Percentiles rank a stretch among this genome's conserved stretches.
Conservation (phyloP, 1,139 yeast genomes). For the Geotrichum reessii region DNA sequence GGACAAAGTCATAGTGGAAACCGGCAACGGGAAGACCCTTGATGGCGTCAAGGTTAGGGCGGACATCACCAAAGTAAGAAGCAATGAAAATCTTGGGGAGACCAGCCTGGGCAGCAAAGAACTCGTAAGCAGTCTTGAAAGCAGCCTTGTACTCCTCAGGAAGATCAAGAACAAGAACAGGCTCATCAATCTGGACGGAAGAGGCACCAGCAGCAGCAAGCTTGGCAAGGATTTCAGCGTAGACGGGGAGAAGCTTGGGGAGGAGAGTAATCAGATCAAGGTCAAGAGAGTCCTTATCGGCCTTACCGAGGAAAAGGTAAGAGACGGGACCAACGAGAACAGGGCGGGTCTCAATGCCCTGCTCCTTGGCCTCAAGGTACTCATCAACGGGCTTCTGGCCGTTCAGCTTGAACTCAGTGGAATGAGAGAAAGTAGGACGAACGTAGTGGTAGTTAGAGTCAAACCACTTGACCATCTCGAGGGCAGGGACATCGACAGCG, state of each 20-base stretch:
- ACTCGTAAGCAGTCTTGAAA: slow-evolving; percentile 79
- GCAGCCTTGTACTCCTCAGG: slow-evolving; percentile 78
- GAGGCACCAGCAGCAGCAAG: slow-evolving; percentile 93
- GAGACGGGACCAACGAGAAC: slow-evolving; percentile 95
- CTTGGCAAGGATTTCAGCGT: slow-evolving; percentile 80
- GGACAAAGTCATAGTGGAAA: slow-evolving; percentile 93
- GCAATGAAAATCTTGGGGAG: slow-evolving; percentile 77
- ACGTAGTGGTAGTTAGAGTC: slow-evolving; percentile 99
- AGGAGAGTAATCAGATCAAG: slow-evolving; percentile 86
- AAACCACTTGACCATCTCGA: slow-evolving; percentile 99
- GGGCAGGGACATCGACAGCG: slow-evolving; percentile 97
- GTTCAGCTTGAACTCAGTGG: slow-evolving; percentile 91
- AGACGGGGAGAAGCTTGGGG: slow-evolving; percentile 85
- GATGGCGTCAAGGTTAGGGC: slow-evolving; percentile 90
- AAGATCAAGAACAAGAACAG: slow-evolving; percentile 89
- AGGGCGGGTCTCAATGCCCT: slow-evolving; percentile 96
- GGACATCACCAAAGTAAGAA: slow-evolving; percentile 96
- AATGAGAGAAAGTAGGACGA: slow-evolving; percentile 96
- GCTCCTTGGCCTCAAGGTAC: slow-evolving; percentile 94
- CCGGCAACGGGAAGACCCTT: slow-evolving; percentile 89
- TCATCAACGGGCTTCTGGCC: slow-evolving; percentile 96
- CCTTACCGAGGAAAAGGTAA: slow-evolving; percentile 90
- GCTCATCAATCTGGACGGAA: slow-evolving; percentile 95
- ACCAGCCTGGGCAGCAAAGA: slow-evolving; percentile 56
- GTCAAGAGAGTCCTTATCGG: slow-evolving; percentile 95